Evolutionary conservation across 129 eudicot genomes (phyloP).

Genomic region (Centrapalus pauciflorus): DNA sequence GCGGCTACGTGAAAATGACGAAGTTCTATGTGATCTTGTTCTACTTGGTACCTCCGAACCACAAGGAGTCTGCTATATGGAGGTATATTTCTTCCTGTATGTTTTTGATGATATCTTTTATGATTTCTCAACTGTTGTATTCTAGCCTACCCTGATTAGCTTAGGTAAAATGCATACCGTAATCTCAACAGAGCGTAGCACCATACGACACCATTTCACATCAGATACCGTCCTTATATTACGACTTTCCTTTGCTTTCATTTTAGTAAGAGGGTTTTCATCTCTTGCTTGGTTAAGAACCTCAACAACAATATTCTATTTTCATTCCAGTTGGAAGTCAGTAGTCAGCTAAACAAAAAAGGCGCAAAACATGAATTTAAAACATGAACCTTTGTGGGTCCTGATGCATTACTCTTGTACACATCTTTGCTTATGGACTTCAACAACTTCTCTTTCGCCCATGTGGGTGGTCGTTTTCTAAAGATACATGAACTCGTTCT

Average conservation of each 20-base stretch:
- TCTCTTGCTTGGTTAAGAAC: slow-evolving; percentile 45
- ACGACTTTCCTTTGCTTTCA: slow-evolving; percentile 58
- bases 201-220: slow-evolving; percentile 77
- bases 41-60: too few species aligned
- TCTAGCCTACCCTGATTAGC: too few species aligned
- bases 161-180: too few species aligned
- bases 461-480: slow-evolving; percentile 59
- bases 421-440: slow-evolving; percentile 87
- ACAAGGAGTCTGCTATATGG: too few species aligned
- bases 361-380: background rate
- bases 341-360: background rate
- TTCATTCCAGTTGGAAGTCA: background rate
- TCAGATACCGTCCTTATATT: slow-evolving; percentile 40
- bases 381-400: slow-evolving; percentile 89
- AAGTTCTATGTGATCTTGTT: too few species aligned
- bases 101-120: too few species aligned
- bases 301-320: slow-evolving; percentile 74
- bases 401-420: slow-evolving; percentile 98
- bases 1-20: too few species aligned
- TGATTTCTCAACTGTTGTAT: too few species aligned
- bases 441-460: slow-evolving; percentile 55
- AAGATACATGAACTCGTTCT: slow-evolving; percentile 51
- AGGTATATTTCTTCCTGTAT: too few species aligned
- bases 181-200: slow-evolving; percentile 69
- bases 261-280: slow-evolving; percentile 46